Evolutionary conservation across 768 basidiomycete genomes (phyloP).

Genomic region (Hirschioporus abietinus): DNA sequence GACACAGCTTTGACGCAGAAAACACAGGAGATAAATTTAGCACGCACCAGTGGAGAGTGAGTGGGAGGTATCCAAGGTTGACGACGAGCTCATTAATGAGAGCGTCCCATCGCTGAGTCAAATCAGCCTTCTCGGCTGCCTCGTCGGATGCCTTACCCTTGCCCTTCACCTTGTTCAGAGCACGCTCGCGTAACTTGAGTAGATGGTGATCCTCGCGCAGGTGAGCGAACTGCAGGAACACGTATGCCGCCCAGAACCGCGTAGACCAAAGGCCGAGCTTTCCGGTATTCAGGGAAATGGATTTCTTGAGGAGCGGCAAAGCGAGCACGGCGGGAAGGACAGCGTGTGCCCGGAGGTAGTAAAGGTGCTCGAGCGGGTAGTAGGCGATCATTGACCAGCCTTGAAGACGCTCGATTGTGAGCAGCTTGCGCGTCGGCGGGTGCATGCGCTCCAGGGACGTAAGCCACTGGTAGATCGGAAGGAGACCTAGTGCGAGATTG

Average conservation of each 20-base stretch:
- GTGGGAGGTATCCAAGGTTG: constrained; percentile 73
- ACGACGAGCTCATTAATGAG: constrained; percentile 68
- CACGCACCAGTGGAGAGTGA: constrained; percentile 79
- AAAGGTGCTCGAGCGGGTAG: constrained; percentile 75
- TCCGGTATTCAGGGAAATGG: constrained; percentile 39
- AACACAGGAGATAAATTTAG: background rate
- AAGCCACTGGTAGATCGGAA: constrained; percentile 78
- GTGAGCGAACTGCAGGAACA: constrained; percentile 71
- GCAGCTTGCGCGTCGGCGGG: constrained; percentile 62
- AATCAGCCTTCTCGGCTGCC: constrained; percentile 46
- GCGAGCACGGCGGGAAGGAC: constrained; percentile 55
- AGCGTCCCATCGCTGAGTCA: constrained; percentile 56
- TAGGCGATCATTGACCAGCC: constrained; percentile 71
- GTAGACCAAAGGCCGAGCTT: constrained; percentile 63
- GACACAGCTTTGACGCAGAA: background rate
- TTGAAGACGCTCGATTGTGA: constrained; percentile 75
- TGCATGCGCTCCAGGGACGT: constrained; percentile 67
- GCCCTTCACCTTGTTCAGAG: constrained; percentile 54
- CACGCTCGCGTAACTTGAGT: constrained; percentile 47
- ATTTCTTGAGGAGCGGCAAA: constrained; percentile 36
- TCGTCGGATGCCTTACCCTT: constrained; percentile 32
- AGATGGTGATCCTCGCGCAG: constrained; percentile 62
- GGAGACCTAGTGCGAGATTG: constrained; percentile 43
- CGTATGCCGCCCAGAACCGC: constrained; percentile 78
- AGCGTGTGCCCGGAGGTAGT: constrained; percentile 56